Percentiles rank a stretch among this genome's conserved stretches.
Evolutionary conservation across 2,329 filamentous ascomycete species (phyloP).

Genomic region (Teratosphaeria epicoccoides): DNA sequence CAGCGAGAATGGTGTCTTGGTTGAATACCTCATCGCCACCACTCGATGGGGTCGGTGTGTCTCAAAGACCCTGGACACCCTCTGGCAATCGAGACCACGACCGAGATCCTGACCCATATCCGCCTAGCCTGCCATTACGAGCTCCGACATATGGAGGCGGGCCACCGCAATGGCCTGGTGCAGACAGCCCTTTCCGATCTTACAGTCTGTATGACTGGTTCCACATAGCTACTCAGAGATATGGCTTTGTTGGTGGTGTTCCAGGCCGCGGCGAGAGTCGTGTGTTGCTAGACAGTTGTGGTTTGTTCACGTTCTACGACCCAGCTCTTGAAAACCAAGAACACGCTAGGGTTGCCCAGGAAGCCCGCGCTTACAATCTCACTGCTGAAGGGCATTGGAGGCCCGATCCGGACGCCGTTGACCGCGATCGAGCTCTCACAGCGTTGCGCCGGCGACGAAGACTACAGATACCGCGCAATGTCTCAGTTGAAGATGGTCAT

Average conservation of each 20-base stretch:
- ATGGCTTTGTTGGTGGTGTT: conserved; percentile 29
- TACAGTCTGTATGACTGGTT: conserved; percentile 11
- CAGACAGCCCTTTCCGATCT: conserved; percentile 1
- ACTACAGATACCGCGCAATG: conserved; percentile 11
- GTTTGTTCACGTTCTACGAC: conserved; percentile 39
- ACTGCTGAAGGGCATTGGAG: conserved; percentile 33
- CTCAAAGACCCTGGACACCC: not conserved
- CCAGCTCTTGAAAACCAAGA: conserved; percentile 25
- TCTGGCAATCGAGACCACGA: not conserved
- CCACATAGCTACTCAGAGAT: conserved; percentile 6
- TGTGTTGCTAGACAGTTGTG: conserved; percentile 32
- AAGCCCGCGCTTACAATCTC: conserved; percentile 32
- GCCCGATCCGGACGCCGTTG: conserved; percentile 13
- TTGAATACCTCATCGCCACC: conserved; percentile 38
- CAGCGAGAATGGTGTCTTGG: conserved; percentile 33
- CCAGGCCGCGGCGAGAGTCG: conserved; percentile 34
- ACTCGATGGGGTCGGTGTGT: not conserved
- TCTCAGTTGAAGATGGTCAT: conserved; percentile 14
- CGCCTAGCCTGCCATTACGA: not conserved
- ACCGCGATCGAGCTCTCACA: conserved; percentile 26
- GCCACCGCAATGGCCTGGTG: not conserved
- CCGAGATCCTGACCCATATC: not conserved
- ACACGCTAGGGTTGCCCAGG: conserved; percentile 23
- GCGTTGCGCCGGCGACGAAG: conserved; percentile 13
- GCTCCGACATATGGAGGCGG: not conserved